These are phyloP conservation scores for Fomitopsis betulina DNA, from an alignment of 1,284 basidiomycete genomes.

Conservation along the genomic window DNA sequence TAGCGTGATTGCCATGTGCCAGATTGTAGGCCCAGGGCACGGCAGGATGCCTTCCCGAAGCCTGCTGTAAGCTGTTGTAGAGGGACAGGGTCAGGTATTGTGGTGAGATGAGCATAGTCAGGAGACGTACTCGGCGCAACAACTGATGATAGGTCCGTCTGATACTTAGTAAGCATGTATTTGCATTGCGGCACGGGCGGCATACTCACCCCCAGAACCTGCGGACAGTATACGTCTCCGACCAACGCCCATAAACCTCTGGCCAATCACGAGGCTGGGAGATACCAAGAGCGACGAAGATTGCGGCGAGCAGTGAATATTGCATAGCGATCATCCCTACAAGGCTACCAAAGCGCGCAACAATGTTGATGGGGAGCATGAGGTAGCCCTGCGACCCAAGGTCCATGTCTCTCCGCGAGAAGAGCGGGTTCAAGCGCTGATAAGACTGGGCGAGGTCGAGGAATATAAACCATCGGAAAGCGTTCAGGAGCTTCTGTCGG, in stretches of 20 bases:
- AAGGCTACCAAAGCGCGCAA: constrained; percentile 10
- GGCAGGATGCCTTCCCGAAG: constrained; percentile 17
- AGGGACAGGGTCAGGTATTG: not conserved
- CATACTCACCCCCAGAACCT: constrained; percentile 33
- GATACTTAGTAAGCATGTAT: not conserved
- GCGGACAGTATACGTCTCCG: constrained; percentile 23
- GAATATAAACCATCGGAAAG: constrained; percentile 6
- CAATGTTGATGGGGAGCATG: constrained; percentile 6
- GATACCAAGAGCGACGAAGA: constrained; percentile 21
- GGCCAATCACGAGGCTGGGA: constrained; percentile 30
- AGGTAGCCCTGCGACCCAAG: constrained; percentile 6
- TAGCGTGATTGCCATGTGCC: constrained; percentile 24
- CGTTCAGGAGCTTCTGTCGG: not conserved
- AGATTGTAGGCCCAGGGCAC: constrained; percentile 12
- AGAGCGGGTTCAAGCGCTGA: constrained; percentile 10
- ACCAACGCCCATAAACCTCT: constrained; percentile 27
- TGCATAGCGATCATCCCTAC: constrained; percentile 20
- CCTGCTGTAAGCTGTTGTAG: constrained; percentile 16
- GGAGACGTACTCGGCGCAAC: constrained; percentile 18
- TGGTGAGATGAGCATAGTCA: not conserved
- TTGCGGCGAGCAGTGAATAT: constrained; percentile 17
- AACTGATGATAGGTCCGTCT: constrained; percentile 31
- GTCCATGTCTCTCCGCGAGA: constrained; percentile 4
- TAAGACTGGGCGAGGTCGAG: constrained; percentile 12
- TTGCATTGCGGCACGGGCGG: not conserved